phyloP scores from a whole-genome alignment of 2,329 filamentous ascomycete species.

The Balansia obtecta region DNA sequence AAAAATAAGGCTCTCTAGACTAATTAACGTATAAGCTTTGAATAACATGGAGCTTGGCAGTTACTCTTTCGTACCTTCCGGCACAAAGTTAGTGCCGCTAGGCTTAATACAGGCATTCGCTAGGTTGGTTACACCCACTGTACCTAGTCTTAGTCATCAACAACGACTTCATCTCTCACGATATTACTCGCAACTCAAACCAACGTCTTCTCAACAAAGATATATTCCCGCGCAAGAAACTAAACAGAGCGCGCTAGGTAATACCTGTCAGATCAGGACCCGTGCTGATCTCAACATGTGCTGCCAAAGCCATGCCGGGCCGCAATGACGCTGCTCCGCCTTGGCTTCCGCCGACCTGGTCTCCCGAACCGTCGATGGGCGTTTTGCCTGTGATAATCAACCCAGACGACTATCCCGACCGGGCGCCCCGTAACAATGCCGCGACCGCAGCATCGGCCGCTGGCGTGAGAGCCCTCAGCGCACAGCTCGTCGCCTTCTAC shows the following conservation, averaged over 20 bases:
- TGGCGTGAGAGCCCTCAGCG: constrained; percentile 69
- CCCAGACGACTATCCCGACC: constrained; percentile 29
- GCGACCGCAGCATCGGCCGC: constrained; percentile 72
- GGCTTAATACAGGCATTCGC: no score
- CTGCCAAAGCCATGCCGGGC: constrained; percentile 22
- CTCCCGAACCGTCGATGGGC: constrained; percentile 19
- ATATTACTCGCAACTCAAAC: not conserved
- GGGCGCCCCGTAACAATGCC: constrained; percentile 38
- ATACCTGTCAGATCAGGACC: not conserved
- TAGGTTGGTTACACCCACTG: no score
- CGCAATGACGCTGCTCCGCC: constrained; percentile 18
- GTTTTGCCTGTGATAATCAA: constrained; percentile 29
- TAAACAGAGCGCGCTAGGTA: not conserved
- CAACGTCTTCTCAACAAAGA: not conserved
- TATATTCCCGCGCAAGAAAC: not conserved
- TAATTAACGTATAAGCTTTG: no score
- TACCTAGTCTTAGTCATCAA: not conserved
- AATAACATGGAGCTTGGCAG: no score
- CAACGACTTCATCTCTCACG: not conserved
- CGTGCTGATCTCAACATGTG: constrained; percentile 15
- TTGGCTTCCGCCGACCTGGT: constrained; percentile 11
- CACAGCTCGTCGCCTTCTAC: constrained; percentile 79
- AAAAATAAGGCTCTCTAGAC: no score
- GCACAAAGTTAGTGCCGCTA: no score
- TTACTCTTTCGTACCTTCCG: no score